phyloP scores from a whole-genome alignment of 345 rosid genomes.

The Geranium brycei region DNA sequence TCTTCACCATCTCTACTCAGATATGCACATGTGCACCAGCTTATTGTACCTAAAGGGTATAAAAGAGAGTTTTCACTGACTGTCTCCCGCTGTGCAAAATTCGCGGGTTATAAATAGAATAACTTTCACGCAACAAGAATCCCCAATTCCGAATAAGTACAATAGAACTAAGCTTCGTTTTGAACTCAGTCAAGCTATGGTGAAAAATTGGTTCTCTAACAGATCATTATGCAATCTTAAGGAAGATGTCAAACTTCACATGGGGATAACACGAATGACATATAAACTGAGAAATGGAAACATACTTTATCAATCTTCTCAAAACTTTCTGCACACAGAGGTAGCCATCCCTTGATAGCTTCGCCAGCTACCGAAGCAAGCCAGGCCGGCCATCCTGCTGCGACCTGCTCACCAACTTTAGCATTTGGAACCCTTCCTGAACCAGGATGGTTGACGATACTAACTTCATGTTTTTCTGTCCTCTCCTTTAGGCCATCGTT shows the following conservation, averaged over 20 bases:
- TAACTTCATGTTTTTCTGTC: conserved; percentile 21
- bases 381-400: conserved; percentile 94
- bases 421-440: conserved; percentile 29
- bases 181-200: conserved; percentile 1
- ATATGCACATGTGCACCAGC: neutral
- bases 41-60: neutral
- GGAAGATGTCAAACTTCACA: neutral
- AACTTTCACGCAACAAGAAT: neutral
- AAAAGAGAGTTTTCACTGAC: neutral
- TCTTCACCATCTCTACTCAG: neutral
- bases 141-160: neutral
- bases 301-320: conserved; percentile 76
- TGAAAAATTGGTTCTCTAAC: neutral
- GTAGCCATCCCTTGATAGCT: conserved; percentile 77
- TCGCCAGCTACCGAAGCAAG: conserved; percentile 68
- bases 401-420: conserved; percentile 44
- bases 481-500: conserved; percentile 28
- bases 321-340: conserved; percentile 49
- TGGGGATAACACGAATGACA: neutral
- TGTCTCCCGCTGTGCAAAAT: too few species aligned
- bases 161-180: conserved; percentile 1
- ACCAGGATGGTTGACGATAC: conserved; percentile 18
- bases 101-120: neutral
- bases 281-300: conserved; percentile 6
- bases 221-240: neutral